Conservation (phyloP, 2,329 filamentous ascomycete genomes). For the Beauveria asiatica region DNA sequence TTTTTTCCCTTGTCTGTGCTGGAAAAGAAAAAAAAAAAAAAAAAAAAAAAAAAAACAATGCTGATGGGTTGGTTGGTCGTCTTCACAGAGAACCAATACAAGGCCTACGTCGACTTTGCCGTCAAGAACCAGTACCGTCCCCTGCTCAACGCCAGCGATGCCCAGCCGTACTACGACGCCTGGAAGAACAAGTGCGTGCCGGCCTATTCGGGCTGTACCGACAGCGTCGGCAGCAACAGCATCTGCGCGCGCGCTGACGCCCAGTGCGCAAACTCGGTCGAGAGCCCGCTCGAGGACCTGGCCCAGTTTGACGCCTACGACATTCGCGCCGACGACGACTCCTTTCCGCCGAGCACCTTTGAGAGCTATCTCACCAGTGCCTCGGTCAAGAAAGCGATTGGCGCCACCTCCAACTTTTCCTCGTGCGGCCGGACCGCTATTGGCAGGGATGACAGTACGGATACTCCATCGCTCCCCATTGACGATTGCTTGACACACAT, state of each 20-base stretch:
- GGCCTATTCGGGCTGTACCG: slow-evolving; percentile 16
- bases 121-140: slow-evolving; percentile 34
- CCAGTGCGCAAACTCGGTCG: slow-evolving; percentile 21
- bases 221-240: slow-evolving; percentile 17
- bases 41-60: slow-evolving; percentile 13
- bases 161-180: slow-evolving; percentile 5
- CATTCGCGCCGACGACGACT: slow-evolving; percentile 30
- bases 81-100: slow-evolving; percentile 20
- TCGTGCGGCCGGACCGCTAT: not conserved
- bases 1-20: not conserved
- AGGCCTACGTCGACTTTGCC: slow-evolving; percentile 34
- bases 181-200: slow-evolving; percentile 19
- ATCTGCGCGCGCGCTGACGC: slow-evolving; percentile 20
- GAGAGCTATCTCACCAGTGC: slow-evolving; percentile 29
- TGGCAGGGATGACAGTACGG: slow-evolving; percentile 2
- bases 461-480: not conserved
- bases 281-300: slow-evolving; percentile 7
- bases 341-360: slow-evolving; percentile 32
- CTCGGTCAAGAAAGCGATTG: slow-evolving; percentile 33
- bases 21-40: not conserved
- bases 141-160: slow-evolving; percentile 16
- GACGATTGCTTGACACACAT: not conserved
- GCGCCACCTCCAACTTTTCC: slow-evolving; percentile 22
- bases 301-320: slow-evolving; percentile 38
- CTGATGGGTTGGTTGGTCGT: slow-evolving; percentile 1